Evolutionary conservation across 2,329 filamentous ascomycete genomes (phyloP).

Genomic region (Lasiodiplodia theobromae): DNA sequence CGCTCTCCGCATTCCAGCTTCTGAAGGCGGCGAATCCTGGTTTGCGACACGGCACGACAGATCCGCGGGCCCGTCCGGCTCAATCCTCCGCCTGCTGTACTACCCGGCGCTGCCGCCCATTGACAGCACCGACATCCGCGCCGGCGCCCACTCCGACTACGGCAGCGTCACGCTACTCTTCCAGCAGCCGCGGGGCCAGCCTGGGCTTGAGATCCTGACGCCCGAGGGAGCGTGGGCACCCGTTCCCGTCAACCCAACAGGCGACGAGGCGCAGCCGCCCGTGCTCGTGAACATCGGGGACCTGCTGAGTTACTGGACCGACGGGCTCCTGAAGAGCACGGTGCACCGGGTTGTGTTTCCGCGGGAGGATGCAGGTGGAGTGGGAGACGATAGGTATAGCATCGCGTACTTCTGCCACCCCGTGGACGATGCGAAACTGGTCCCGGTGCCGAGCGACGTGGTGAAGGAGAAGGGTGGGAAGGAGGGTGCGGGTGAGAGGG

Average conservation of each 20-base stretch:
- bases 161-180: conserved; percentile 76
- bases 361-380: conserved; percentile 41
- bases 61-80: conserved; percentile 58
- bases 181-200: conserved; percentile 76
- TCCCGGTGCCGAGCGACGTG: conserved; percentile 61
- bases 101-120: conserved; percentile 51
- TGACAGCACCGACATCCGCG: conserved; percentile 73
- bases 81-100: conserved; percentile 62
- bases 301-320: conserved; percentile 85
- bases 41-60: conserved; percentile 69
- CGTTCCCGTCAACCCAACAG: conserved; percentile 57
- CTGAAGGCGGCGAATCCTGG: conserved; percentile 55
- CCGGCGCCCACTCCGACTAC: conserved; percentile 90
- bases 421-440: conserved; percentile 60
- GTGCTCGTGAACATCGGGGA: conserved; percentile 78
- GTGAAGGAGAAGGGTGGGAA: conserved; percentile 47
- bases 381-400: conserved; percentile 59
- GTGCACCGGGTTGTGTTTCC: conserved; percentile 87
- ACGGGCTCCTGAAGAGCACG: conserved; percentile 83
- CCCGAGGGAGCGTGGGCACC: conserved; percentile 55
- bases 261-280: conserved; percentile 67
- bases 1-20: conserved; percentile 67
- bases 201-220: conserved; percentile 83
- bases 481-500: conserved; percentile 47
- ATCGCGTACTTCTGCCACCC: conserved; percentile 71